A percentile compares a stretch with the other conserved stretches of the same genome.
Evolutionary conservation across 2,329 filamentous ascomycete genomes (phyloP).

Genomic region (Teratosphaeria zuluensis): DNA sequence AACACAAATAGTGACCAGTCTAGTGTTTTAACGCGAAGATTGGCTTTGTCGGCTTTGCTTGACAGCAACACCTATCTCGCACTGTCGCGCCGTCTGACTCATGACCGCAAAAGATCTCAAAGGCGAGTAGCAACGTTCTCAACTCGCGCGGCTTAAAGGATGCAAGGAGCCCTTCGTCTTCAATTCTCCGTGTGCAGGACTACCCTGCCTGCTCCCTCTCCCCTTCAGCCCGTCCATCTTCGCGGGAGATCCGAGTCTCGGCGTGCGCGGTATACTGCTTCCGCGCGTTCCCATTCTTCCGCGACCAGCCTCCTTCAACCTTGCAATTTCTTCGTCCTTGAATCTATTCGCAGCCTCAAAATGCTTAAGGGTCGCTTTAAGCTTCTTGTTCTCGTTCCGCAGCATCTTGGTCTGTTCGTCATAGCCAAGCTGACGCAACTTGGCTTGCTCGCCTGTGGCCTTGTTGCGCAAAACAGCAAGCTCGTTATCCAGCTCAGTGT

Average conservation of each 20-base stretch:
- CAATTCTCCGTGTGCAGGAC: conserved; percentile 16
- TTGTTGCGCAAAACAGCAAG: conserved; percentile 15
- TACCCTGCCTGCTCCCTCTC: conserved; percentile 7
- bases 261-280: conserved; percentile 27
- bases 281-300: conserved; percentile 27
- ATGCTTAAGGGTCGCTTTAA: conserved; percentile 19
- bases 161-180: conserved; percentile 10
- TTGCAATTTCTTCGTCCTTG: conserved; percentile 26
- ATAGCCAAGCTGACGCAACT: conserved; percentile 15
- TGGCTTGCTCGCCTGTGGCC: conserved; percentile 20
- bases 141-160: conserved; percentile 9
- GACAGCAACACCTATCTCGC: too few species aligned
- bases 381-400: conserved; percentile 16
- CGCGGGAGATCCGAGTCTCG: conserved; percentile 23
- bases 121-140: not conserved
- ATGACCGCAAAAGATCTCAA: not conserved
- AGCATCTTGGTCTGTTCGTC: conserved; percentile 14
- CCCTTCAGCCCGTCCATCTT: conserved; percentile 12
- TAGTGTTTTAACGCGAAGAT: too few species aligned
- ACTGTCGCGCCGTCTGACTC: too few species aligned
- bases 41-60: too few species aligned
- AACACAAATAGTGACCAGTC: too few species aligned
- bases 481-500: conserved; percentile 35
- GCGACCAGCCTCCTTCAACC: conserved; percentile 23
- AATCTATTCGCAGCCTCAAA: conserved; percentile 20